These are phyloP conservation scores for Citrus hindsii DNA, from an alignment of 345 rosid species.

Conservation along the genomic window DNA sequence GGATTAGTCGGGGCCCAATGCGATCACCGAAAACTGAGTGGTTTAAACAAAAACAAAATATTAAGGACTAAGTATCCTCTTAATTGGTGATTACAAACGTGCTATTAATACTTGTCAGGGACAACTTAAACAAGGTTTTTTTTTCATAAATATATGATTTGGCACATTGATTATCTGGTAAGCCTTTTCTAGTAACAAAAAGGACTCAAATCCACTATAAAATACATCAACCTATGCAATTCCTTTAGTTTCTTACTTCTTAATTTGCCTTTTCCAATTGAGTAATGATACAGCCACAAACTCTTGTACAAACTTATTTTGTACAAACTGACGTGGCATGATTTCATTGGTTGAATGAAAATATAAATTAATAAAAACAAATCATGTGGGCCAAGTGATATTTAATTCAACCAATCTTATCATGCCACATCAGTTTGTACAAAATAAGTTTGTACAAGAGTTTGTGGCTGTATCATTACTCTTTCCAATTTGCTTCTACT, in stretches of 20 bases:
- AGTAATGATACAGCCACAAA: no score
- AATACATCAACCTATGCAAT: not conserved
- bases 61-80: not conserved
- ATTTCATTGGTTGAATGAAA: no score
- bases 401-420: no score
- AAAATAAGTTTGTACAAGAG: no score
- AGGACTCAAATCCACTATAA: not conserved
- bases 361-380: no score
- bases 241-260: no score
- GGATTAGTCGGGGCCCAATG: accelerated
- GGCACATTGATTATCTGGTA: not conserved
- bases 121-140: not conserved
- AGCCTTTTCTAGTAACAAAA: not conserved
- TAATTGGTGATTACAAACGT: not conserved
- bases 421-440: no score
- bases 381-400: no score
- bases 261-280: not conserved
- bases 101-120: not conserved
- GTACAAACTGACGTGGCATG: no score
- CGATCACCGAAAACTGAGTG: accelerated
- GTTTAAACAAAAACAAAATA: no score
- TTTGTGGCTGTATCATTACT: no score
- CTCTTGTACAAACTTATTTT: no score
- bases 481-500: not conserved
- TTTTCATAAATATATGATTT: not conserved